Evolutionary conservation across 495 filamentous ascomycete genomes (phyloP).

Genomic region (Parathielavia hyrcaniae): DNA sequence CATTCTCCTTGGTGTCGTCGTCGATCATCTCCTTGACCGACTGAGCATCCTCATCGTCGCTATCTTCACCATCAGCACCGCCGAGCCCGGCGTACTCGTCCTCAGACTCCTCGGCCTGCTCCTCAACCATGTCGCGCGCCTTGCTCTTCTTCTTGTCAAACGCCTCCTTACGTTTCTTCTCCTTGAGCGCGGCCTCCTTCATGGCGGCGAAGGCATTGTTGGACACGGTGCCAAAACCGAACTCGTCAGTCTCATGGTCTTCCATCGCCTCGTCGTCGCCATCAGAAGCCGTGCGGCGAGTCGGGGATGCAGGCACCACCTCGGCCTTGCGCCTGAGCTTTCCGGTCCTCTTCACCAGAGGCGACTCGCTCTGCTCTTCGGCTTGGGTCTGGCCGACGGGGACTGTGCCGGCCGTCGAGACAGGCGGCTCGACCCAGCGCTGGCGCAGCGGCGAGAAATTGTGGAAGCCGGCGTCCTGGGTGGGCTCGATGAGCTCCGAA

Average conservation of each 20-base stretch:
- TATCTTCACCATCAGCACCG: conserved; percentile 82
- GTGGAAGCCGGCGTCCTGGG: conserved; percentile 77
- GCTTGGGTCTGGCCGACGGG: conserved; percentile 41
- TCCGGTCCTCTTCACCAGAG: conserved; percentile 52
- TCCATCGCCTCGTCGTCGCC: conserved; percentile 52
- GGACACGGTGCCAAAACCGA: conserved; percentile 24
- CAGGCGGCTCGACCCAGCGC: conserved; percentile 56
- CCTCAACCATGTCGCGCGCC: conserved; percentile 79
- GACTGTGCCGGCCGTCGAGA: conserved; percentile 67
- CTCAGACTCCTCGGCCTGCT: conserved; percentile 94
- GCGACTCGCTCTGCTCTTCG: conserved; percentile 48
- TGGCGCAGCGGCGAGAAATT: conserved; percentile 48
- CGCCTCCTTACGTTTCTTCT: conserved; percentile 45
- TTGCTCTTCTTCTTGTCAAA: conserved; percentile 86
- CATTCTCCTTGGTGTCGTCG: conserved; percentile 59
- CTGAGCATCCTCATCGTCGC: conserved; percentile 56
- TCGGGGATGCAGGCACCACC: conserved; percentile 19
- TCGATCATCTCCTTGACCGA: conserved; percentile 83
- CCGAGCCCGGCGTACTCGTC: conserved; percentile 96
- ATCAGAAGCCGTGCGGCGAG: conserved; percentile 27
- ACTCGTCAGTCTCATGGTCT: conserved; percentile 48
- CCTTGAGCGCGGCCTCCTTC: conserved; percentile 57
- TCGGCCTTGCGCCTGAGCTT: conserved; percentile 50
- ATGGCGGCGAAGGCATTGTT: conserved; percentile 64
- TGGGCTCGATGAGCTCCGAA: conserved; percentile 63